Percentiles rank a stretch among this genome's conserved stretches.
Evolutionary conservation across 345 rosid species (phyloP).

Genomic region (Ceriops tagal): DNA sequence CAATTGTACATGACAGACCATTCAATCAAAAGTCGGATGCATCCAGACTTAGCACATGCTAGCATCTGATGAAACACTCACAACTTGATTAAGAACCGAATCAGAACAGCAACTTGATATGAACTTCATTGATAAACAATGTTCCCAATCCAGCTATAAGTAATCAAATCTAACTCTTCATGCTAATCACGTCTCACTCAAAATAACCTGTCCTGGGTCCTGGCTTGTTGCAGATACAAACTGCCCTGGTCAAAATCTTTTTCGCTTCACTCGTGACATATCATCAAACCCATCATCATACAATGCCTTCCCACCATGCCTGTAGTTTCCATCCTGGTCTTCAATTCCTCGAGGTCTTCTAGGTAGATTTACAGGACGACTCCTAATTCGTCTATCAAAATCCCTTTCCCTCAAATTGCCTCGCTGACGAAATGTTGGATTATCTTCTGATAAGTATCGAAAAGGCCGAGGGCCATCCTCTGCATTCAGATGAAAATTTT

Average conservation of each 20-base stretch:
- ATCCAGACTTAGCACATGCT: conserved; percentile 11
- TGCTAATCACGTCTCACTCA: background rate
- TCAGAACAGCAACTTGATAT: conserved; percentile 1
- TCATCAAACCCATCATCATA: conserved; percentile 53
- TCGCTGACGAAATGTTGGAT: conserved; percentile 43
- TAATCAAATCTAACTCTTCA: conserved; percentile 8
- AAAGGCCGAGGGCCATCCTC: conserved; percentile 55
- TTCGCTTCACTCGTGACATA: conserved; percentile 49
- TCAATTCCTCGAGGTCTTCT: conserved; percentile 49
- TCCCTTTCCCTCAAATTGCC: conserved; percentile 55
- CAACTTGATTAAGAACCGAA: conserved; percentile 9
- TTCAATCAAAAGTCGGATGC: conserved; percentile 15
- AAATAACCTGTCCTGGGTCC: conserved; percentile 17
- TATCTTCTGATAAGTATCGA: conserved; percentile 47
- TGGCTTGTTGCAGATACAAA: conserved; percentile 20
- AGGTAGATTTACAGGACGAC: conserved; percentile 49
- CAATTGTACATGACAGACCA: conserved; percentile 21
- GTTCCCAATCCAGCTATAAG: conserved; percentile 3
- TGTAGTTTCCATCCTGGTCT: conserved; percentile 59
- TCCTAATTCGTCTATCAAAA: conserved; percentile 54
- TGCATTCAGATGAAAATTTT: conserved; percentile 39
- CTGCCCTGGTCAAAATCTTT: conserved; percentile 43
- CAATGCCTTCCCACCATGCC: conserved; percentile 49
- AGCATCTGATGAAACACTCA: conserved; percentile 4
- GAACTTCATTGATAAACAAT: background rate